Evolutionary conservation across 208 protist species (phyloP).

Genomic region (Paratrypanosoma confusum): DNA sequence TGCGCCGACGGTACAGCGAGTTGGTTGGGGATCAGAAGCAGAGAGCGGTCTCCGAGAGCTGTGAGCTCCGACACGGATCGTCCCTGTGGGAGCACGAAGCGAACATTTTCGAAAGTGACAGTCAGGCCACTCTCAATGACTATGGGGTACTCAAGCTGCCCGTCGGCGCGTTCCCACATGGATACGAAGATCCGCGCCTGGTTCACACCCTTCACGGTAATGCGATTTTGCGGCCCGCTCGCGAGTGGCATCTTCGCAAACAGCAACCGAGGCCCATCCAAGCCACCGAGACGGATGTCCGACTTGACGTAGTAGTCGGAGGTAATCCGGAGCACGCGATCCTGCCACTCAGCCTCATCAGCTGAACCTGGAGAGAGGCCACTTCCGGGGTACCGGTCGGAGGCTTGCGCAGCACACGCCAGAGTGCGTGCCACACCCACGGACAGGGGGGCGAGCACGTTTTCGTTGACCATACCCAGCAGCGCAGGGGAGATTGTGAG

Average conservation of each 20-base stretch:
- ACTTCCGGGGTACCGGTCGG: too few relatives aligned
- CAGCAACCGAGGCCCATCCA: constrained; percentile 10
- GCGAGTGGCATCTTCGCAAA: constrained; percentile 15
- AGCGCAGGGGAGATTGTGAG: constrained; percentile 19
- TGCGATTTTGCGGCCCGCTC: constrained; percentile 9
- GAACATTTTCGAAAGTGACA: constrained; percentile 20
- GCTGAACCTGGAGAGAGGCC: constrained; percentile 2
- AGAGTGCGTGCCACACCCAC: too few relatives aligned
- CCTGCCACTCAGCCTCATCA: constrained; percentile 1
- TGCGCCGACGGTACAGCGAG: too few relatives aligned
- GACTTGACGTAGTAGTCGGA: constrained; percentile 10
- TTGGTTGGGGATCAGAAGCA: constrained; percentile 20
- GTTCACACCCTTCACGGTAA: constrained; percentile 24
- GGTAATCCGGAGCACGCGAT: constrained; percentile 4
- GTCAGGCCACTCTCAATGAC: constrained; percentile 28
- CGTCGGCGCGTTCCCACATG: constrained; percentile 7
- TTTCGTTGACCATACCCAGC: constrained; percentile 16
- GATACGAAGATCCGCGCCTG: constrained; percentile 26
- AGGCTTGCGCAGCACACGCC: too few relatives aligned
- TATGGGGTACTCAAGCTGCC: constrained; percentile 13
- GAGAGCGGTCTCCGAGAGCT: constrained; percentile 16
- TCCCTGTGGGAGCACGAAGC: constrained; percentile 10
- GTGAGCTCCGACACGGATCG: constrained; percentile 15
- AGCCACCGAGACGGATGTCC: constrained; percentile 25
- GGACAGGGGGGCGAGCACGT: constrained; percentile 12